A percentile compares a stretch with the other conserved stretches of the same genome.
These are phyloP conservation scores for Ophiostoma sp. DNA, from an alignment of 2,329 filamentous ascomycete species.

Conservation along the genomic window DNA sequence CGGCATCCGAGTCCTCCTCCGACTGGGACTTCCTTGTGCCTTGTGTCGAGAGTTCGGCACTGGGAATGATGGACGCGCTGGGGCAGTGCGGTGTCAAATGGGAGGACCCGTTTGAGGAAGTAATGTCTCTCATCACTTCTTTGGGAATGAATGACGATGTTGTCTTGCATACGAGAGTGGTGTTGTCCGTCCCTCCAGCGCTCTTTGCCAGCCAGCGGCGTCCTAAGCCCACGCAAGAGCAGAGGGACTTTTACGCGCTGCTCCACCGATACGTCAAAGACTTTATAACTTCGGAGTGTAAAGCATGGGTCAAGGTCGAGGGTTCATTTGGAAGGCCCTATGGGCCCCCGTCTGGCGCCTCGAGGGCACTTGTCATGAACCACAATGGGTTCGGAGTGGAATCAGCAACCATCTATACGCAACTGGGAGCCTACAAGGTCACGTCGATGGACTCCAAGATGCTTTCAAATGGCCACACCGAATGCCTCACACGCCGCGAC, in stretches of 20 bases:
- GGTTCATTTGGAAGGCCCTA: neutral
- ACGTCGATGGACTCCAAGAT: neutral
- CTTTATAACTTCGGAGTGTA: neutral
- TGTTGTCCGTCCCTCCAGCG: neutral
- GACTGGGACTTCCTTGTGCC: slow-evolving; percentile 28
- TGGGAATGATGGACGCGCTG: slow-evolving; percentile 26
- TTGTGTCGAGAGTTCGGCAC: slow-evolving; percentile 15
- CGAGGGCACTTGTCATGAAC: neutral
- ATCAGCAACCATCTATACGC: neutral
- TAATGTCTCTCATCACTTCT: slow-evolving; percentile 15
- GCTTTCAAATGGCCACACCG: neutral
- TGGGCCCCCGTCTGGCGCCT: neutral
- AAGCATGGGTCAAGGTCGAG: neutral
- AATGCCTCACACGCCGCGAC: neutral
- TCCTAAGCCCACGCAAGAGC: neutral
- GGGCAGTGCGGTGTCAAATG: slow-evolving; percentile 21
- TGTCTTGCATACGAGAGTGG: neutral
- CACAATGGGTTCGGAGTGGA: neutral
- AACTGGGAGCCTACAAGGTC: neutral
- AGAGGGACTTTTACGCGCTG: neutral
- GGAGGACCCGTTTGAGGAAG: slow-evolving; percentile 14
- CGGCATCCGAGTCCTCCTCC: slow-evolving; percentile 18
- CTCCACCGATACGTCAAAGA: neutral
- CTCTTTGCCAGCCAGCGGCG: neutral
- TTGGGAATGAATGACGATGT: neutral